Conservation (phyloP, 2,329 filamentous ascomycete species). For the Cercospora sojina region DNA sequence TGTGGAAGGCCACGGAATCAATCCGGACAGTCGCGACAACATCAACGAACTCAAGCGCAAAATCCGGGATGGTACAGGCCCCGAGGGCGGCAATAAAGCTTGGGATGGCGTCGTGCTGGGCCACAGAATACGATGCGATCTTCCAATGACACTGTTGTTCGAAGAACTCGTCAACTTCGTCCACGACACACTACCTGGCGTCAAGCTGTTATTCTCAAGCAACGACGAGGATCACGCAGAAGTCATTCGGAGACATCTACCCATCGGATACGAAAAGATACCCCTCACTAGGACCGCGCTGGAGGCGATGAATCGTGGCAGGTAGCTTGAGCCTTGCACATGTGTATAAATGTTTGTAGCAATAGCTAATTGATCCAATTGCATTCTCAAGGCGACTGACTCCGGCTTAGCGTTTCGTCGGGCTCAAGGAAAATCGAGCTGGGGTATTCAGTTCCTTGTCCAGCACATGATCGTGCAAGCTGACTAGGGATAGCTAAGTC, state of each 20-base stretch:
- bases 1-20: neutral
- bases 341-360: neutral
- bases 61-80: constrained; percentile 11
- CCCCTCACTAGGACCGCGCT: constrained; percentile 5
- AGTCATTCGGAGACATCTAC: neutral
- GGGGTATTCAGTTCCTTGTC: neutral
- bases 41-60: constrained; percentile 12
- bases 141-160: neutral
- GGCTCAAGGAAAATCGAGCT: neutral
- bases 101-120: constrained; percentile 8
- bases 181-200: constrained; percentile 5
- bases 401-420: neutral
- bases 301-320: constrained; percentile 7
- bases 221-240: constrained; percentile 2
- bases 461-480: neutral
- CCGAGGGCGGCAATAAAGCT: constrained; percentile 10
- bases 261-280: constrained; percentile 4
- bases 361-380: neutral
- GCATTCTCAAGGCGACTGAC: neutral
- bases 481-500: neutral
- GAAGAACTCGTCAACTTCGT: constrained; percentile 14
- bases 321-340: neutral
- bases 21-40: constrained; percentile 13
- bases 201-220: constrained; percentile 6
- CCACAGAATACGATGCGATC: neutral